Evolutionary conservation across 306 rosid genomes (phyloP).

Genomic region (Prunus mongolica): DNA sequence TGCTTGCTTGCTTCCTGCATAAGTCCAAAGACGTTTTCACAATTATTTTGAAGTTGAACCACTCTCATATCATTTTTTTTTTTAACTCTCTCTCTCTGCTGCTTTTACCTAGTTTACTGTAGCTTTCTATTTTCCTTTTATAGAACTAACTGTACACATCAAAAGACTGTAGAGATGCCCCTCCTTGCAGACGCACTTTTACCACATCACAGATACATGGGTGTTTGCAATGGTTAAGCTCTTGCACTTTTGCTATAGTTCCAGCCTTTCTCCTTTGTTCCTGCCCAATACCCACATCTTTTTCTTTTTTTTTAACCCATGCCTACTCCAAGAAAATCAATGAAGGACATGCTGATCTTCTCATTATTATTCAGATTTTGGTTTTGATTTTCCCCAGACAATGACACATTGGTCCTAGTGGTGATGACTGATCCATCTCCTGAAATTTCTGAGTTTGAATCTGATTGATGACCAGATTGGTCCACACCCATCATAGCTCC

Average conservation of each 20-base stretch:
- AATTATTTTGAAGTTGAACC: slow-evolving; percentile 11
- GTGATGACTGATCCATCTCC: slow-evolving; percentile 68
- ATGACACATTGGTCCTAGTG: slow-evolving; percentile 38
- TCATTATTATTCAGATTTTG: slow-evolving; percentile 14
- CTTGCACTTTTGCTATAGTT: slow-evolving; percentile 10
- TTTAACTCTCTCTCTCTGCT: not conserved
- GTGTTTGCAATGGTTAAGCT: not conserved
- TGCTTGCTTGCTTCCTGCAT: not conserved
- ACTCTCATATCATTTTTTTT: not conserved
- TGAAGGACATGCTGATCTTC: slow-evolving; percentile 42
- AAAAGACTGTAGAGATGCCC: slow-evolving; percentile 23
- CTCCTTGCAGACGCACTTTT: slow-evolving; percentile 5
- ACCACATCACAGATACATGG: not conserved
- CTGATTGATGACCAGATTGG: slow-evolving; percentile 52
- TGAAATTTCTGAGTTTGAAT: slow-evolving; percentile 69
- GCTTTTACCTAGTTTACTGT: slow-evolving; percentile 21
- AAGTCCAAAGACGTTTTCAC: slow-evolving; percentile 38
- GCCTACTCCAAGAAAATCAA: slow-evolving; percentile 96
- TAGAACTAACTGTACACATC: slow-evolving; percentile 58
- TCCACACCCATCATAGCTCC: slow-evolving; percentile 31
- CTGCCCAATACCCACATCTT: not conserved
- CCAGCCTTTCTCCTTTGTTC: not conserved
- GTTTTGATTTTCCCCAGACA: slow-evolving; percentile 38
- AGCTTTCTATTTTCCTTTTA: slow-evolving; percentile 23
- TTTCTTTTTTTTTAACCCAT: slow-evolving; percentile 19